A percentile compares a stretch with the other conserved stretches of the same genome.
Evolutionary conservation across 1,139 yeast genomes (phyloP).

Genomic region (Scheffersomyces illinoinensis): DNA sequence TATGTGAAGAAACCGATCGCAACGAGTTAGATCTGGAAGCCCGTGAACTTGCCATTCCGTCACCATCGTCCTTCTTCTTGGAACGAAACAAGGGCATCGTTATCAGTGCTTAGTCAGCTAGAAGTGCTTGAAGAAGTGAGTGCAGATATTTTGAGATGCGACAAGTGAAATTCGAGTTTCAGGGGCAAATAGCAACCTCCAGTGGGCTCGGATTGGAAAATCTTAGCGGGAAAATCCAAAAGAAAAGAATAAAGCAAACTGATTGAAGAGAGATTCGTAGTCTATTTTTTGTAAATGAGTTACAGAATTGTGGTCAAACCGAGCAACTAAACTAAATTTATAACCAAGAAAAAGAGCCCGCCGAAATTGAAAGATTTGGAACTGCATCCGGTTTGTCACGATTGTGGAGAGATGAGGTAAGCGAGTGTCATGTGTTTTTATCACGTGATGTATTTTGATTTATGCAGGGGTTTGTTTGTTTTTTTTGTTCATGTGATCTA

Average conservation of each 20-base stretch:
- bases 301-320: not conserved
- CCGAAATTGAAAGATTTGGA: not conserved
- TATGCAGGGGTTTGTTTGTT: no score
- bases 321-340: not conserved
- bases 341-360: not conserved
- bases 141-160: not conserved
- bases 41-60: not conserved
- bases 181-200: not conserved
- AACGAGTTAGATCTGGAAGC: not conserved
- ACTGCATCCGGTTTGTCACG: not conserved
- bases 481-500: no score
- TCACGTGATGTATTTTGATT: not conserved
- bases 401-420: not conserved
- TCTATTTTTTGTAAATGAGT: not conserved
- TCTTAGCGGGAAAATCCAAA: not conserved
- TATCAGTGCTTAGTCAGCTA: not conserved
- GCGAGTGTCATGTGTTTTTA: not conserved
- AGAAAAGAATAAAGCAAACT: not conserved
- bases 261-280: not conserved
- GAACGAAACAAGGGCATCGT: not conserved
- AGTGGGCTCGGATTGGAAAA: not conserved
- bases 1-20: not conserved
- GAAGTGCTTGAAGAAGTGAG: not conserved
- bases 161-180: not conserved
- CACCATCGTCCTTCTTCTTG: not conserved